A percentile compares a stretch with the other conserved stretches of the same genome.
Conservation (phyloP, 345 rosid genomes). For the Hibiscus syriacus region DNA sequence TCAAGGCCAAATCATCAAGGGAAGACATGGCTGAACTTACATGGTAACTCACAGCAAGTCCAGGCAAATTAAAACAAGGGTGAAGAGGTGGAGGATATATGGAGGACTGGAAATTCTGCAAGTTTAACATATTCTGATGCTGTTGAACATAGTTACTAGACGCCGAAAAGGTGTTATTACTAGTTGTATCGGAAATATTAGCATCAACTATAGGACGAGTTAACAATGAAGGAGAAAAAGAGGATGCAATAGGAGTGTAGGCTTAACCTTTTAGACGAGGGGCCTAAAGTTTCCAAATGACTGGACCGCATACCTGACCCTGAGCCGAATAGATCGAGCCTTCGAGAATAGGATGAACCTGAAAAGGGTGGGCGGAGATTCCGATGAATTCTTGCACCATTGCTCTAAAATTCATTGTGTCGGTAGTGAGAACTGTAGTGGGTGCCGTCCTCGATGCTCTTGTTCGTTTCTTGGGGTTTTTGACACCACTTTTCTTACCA, state of each 20-base stretch:
- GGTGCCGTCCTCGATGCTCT: slow-evolving; percentile 89
- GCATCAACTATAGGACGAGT: slow-evolving; percentile 11
- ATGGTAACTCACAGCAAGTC: slow-evolving; percentile 21
- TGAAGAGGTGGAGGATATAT: slow-evolving; percentile 17
- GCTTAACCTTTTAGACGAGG: slow-evolving; percentile 46
- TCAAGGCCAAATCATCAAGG: slow-evolving; percentile 29
- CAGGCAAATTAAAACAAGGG: slow-evolving; percentile 15
- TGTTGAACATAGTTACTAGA: slow-evolving; percentile 29
- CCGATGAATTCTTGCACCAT: slow-evolving; percentile 98
- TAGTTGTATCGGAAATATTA: slow-evolving; percentile 9
- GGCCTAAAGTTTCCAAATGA: slow-evolving; percentile 32
- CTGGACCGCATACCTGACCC: slow-evolving; percentile 33
- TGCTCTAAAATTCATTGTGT: slow-evolving; percentile 79
- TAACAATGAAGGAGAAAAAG: slow-evolving; percentile 14
- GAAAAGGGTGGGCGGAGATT: slow-evolving; percentile 78
- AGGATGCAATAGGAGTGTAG: slow-evolving; percentile 20
- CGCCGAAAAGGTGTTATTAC: not conserved
- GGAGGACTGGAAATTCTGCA: slow-evolving; percentile 30
- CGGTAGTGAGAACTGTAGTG: slow-evolving; percentile 83
- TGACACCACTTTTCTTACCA: slow-evolving; percentile 19
- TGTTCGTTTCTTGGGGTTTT: slow-evolving; percentile 78
- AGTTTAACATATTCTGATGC: slow-evolving; percentile 18
- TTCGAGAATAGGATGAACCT: slow-evolving; percentile 43
- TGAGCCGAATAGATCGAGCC: slow-evolving; percentile 58
- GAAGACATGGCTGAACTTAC: slow-evolving; percentile 16